Conservation (phyloP, 1,284 basidiomycete species). For the Heliocybe sulcata region DNA sequence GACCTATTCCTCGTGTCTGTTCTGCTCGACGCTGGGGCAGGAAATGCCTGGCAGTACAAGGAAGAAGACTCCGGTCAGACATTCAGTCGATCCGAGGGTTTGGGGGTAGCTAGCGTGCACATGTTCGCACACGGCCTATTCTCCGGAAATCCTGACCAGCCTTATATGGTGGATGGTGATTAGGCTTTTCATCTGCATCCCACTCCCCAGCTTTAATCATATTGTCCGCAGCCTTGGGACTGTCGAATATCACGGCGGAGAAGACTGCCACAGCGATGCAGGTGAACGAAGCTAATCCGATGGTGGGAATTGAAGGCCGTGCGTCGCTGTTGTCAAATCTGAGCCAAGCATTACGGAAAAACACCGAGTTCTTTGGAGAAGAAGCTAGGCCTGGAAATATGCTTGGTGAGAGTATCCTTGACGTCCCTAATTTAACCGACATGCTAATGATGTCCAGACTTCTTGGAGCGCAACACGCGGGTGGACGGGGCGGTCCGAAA, state of each 20-base stretch:
- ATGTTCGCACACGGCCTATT: slow-evolving; percentile 88
- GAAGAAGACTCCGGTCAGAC: slow-evolving; percentile 52
- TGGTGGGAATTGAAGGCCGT: slow-evolving; percentile 88
- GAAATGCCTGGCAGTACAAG: slow-evolving; percentile 74
- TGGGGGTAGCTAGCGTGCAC: slow-evolving; percentile 87
- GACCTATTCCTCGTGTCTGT: slow-evolving; percentile 94
- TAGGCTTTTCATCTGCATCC: slow-evolving; percentile 4
- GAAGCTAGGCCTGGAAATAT: slow-evolving; percentile 78
- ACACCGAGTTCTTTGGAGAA: slow-evolving; percentile 61
- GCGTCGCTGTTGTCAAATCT: slow-evolving; percentile 71
- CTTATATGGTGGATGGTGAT: slow-evolving; percentile 74
- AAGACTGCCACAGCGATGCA: slow-evolving; percentile 73
- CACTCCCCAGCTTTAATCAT: slow-evolving; percentile 4
- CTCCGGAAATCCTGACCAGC: slow-evolving; percentile 57
- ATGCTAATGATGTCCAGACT: slow-evolving; percentile 41
- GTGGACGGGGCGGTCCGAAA: slow-evolving; percentile 28
- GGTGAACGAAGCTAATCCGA: slow-evolving; percentile 72
- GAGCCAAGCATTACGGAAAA: slow-evolving; percentile 57
- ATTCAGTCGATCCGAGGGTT: slow-evolving; percentile 80
- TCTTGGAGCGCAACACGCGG: slow-evolving; percentile 52
- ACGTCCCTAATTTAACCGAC: slow-evolving; percentile 1
- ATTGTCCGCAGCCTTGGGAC: slow-evolving; percentile 51
- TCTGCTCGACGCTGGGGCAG: slow-evolving; percentile 90
- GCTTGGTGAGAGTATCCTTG: slow-evolving; percentile 41
- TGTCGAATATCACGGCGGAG: slow-evolving; percentile 59